Evolutionary conservation across 1,284 basidiomycete species (phyloP), one percentile per base, ranked within the genome.

Genomic region (Microbotryum violaceum): DNA sequence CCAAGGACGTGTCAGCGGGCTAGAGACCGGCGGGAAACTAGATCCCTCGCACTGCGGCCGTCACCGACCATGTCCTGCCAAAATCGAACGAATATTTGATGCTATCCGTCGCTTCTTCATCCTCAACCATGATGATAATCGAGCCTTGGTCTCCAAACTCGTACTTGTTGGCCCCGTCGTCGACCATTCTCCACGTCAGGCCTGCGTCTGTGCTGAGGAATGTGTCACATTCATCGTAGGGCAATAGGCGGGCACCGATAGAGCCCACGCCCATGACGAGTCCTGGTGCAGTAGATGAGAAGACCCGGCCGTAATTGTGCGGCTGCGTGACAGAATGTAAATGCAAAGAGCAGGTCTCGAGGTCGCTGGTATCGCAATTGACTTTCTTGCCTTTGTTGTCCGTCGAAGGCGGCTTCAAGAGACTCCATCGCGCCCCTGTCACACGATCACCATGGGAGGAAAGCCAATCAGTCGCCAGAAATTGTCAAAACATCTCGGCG

Each of bases 201-300:
- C 94, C 94, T 0, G 87, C 93, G 71, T 98, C 91, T 0, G 82
- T 88, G 70, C 88, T 91, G 64, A 97, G 75, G 79, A 93, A 98
- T 0, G 94, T 97, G 72, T 97, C 91, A 73, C 89, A 88, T 45
- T 96, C 87, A 55, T 88, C 85, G 73, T 98, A 98, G 0, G 85
- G 79, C 42, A 80, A 74, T 6, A 97, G 78, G 20, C 79, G 77
- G 20, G 81, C 77, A 2, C 93, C 92, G 31, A 97, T 82, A 0
- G 84, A 89, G 7, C 94, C 94, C 2, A 98, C 91, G 42, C 87
- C 94, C 88, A 98, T 94, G 42, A 91, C 86, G 64, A 91, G 83
- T 0, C 94, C 94, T 0, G 94, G 93, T 0, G 93, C 93, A 12
- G 89, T 86, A 0, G 91, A 92, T 1, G 91, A 94, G 77, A 97